phyloP scores from a whole-genome alignment of 257 asterid species.

The Nemophila menziesii region DNA sequence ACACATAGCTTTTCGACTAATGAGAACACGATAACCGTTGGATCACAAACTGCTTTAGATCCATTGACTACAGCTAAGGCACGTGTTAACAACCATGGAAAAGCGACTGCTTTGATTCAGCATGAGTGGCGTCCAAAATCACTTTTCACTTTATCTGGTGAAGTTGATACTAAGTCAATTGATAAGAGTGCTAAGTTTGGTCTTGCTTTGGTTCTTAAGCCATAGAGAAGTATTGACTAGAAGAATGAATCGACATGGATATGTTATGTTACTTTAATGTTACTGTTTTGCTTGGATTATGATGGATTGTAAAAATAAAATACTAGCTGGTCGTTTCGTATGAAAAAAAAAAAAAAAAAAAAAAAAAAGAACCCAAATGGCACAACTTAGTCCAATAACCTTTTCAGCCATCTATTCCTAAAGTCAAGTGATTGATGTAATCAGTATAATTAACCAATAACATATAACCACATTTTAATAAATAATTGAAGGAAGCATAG shows the following conservation, averaged over 20 bases:
- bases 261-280: conserved; percentile 22
- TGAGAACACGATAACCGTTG: conserved; percentile 35
- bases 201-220: conserved; percentile 40
- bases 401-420: background rate
- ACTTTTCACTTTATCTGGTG: conserved; percentile 31
- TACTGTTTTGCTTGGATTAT: conserved; percentile 21
- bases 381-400: too few relatives aligned
- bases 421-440: background rate
- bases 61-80: conserved; percentile 41
- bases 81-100: conserved; percentile 34
- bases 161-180: conserved; percentile 36
- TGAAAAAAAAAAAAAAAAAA: too few relatives aligned
- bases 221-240: conserved; percentile 14
- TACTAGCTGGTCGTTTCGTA: conserved; percentile 19
- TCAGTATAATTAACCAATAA: background rate
- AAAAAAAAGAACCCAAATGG: too few relatives aligned
- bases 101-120: conserved; percentile 36
- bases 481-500: too few relatives aligned
- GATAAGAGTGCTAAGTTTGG: conserved; percentile 44
- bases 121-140: conserved; percentile 46
- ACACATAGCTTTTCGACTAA: conserved; percentile 28
- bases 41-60: conserved; percentile 36
- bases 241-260: conserved; percentile 1
- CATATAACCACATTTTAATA: background rate
- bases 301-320: conserved; percentile 29